These are phyloP conservation scores for Hapsidospora chrysogenum DNA, from an alignment of 495 filamentous ascomycete genomes.

Conservation along the genomic window DNA sequence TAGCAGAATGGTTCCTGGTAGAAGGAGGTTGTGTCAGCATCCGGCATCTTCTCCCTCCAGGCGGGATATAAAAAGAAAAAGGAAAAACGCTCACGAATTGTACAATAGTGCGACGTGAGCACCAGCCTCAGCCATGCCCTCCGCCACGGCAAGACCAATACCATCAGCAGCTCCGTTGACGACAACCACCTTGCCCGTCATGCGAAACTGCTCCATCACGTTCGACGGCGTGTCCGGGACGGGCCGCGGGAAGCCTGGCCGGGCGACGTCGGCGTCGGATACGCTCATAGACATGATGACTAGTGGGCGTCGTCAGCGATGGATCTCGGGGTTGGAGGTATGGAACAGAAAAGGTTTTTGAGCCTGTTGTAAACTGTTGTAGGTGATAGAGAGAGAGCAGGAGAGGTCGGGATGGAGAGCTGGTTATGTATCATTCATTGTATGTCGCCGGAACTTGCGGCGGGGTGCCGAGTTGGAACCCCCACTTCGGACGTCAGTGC, in stretches of 20 bases:
- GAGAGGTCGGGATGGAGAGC: too few relatives aligned
- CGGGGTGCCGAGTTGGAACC: too few relatives aligned
- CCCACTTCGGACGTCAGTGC: too few relatives aligned
- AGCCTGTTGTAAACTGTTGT: too few relatives aligned
- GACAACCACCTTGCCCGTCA: slow-evolving; percentile 20
- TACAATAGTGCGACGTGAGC: slow-evolving; percentile 19
- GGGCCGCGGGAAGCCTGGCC: slow-evolving; percentile 25
- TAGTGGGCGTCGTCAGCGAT: too few relatives aligned
- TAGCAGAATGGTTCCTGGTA: slow-evolving; percentile 26
- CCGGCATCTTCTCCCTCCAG: too few relatives aligned
- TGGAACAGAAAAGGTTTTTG: too few relatives aligned
- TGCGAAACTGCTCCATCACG: slow-evolving; percentile 14
- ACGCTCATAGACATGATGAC: slow-evolving; percentile 32
- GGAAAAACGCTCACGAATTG: slow-evolving; percentile 23
- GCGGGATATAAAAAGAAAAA: too few relatives aligned
- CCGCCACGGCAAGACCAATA: slow-evolving; percentile 14
- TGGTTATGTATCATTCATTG: too few relatives aligned
- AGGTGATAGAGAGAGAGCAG: too few relatives aligned
- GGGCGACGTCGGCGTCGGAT: slow-evolving; percentile 14
- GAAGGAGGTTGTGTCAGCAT: slow-evolving; percentile 18
- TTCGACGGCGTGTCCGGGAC: slow-evolving; percentile 10
- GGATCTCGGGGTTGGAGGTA: too few relatives aligned
- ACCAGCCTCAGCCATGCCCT: slow-evolving; percentile 18
- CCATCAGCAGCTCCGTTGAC: slow-evolving; percentile 26
- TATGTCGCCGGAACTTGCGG: too few relatives aligned